A percentile compares a stretch with the other conserved stretches of the same genome.
Conservation (phyloP, 208 protist genomes). For the Balamuthia mandrillaris region DNA sequence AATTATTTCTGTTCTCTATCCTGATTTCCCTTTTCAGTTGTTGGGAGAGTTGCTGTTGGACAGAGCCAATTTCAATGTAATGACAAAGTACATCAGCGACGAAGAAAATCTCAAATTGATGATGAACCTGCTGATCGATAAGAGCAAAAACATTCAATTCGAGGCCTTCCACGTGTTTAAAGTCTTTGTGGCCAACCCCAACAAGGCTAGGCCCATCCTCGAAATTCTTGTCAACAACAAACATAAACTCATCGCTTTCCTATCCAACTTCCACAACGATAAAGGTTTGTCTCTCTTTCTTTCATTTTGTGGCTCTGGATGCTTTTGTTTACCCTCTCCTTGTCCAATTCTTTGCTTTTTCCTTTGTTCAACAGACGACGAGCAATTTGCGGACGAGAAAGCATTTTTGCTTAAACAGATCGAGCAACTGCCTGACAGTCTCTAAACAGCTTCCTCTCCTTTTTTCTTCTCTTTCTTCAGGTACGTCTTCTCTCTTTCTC, state of each 20-base stretch:
- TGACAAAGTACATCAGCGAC: conserved; percentile 81
- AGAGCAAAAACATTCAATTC: conserved; percentile 81
- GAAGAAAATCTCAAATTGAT: conserved; percentile 82
- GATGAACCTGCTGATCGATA: conserved; percentile 86
- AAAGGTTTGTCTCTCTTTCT: background rate
- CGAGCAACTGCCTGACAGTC: conserved; percentile 15
- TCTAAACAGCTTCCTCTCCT: no score
- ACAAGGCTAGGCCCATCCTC: conserved; percentile 78
- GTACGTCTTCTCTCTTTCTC: no score
- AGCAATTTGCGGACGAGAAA: conserved; percentile 26
- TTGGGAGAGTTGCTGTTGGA: conserved; percentile 83
- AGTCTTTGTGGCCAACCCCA: conserved; percentile 89
- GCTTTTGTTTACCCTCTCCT: background rate
- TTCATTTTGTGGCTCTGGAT: no score
- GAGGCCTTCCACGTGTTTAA: conserved; percentile 93
- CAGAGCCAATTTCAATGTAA: conserved; percentile 82
- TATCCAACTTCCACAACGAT: conserved; percentile 28
- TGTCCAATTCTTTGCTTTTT: background rate
- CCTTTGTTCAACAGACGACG: conserved; percentile 11
- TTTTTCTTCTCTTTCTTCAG: no score
- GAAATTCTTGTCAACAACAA: conserved; percentile 84
- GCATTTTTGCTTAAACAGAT: conserved; percentile 28
- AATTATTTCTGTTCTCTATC: no score
- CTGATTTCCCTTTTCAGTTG: conserved; percentile 65
- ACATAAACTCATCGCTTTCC: conserved; percentile 73